Percentiles rank a stretch among this genome's conserved stretches.
Evolutionary conservation across 202 grass and related monocot genomes (phyloP).

Genomic region (Zoysia matrella): DNA sequence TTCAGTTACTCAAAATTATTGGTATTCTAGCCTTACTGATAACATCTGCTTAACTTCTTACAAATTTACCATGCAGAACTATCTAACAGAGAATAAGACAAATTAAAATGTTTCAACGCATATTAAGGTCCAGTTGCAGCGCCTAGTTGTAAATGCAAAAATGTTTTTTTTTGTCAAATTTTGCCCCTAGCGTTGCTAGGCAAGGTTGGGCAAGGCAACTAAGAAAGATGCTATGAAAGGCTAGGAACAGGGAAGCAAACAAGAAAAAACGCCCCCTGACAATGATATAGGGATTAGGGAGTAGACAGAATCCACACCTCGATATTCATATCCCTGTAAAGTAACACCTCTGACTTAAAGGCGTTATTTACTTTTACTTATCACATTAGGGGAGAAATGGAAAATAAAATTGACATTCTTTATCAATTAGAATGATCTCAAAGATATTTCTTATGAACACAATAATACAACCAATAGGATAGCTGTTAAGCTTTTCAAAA

Average conservation of each 20-base stretch:
- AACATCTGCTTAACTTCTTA: neutral
- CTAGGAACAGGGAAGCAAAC: neutral
- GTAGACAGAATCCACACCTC: neutral
- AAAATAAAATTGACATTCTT: constrained; percentile 1
- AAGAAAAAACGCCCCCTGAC: neutral
- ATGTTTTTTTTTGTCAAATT: neutral
- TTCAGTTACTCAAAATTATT: neutral
- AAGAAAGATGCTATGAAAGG: neutral
- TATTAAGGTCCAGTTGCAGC: neutral
- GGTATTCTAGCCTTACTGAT: neutral
- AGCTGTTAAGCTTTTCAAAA: neutral
- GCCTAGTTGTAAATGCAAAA: neutral
- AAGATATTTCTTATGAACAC: constrained; percentile 1
- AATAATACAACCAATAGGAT: constrained; percentile 16
- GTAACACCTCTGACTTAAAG: neutral
- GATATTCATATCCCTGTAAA: neutral
- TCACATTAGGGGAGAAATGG: neutral
- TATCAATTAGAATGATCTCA: neutral
- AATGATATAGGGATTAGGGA: neutral
- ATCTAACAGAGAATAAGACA: too few relatives aligned
- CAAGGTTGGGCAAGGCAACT: neutral
- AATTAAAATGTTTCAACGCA: neutral
- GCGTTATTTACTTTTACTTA: neutral
- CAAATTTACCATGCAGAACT: too few relatives aligned
- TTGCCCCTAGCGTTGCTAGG: neutral